These are phyloP conservation scores for Perkinsus marinus DNA, from an alignment of 169 alveolate genomes.

Conservation along the genomic window DNA sequence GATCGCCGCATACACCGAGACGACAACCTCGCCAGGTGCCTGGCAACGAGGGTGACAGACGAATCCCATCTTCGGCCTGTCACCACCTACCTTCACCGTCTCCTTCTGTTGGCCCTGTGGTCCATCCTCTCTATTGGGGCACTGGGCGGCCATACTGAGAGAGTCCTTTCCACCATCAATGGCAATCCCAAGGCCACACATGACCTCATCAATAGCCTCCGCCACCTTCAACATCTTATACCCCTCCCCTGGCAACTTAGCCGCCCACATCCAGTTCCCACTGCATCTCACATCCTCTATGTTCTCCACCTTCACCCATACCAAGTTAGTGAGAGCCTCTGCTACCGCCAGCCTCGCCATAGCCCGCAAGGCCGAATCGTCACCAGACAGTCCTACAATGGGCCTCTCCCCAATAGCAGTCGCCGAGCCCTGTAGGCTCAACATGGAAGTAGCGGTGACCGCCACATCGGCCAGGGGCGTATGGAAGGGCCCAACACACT, in stretches of 20 bases:
- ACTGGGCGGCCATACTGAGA: constrained; percentile 7
- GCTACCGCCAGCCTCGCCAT: constrained; percentile 30
- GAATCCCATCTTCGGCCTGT: not conserved
- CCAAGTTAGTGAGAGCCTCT: constrained; percentile 30
- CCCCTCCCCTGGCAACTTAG: constrained; percentile 26
- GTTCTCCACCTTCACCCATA: constrained; percentile 12
- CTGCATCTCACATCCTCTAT: constrained; percentile 5
- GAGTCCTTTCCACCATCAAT: constrained; percentile 34
- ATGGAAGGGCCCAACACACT: constrained; percentile 10
- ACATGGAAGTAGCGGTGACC: constrained; percentile 17
- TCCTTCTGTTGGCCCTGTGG: constrained; percentile 4
- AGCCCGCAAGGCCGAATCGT: not conserved
- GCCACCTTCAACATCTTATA: constrained; percentile 27
- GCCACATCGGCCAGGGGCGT: constrained; percentile 26
- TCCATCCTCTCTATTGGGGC: not conserved
- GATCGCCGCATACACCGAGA: constrained; percentile 9
- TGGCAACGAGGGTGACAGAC: not conserved
- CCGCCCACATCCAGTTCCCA: constrained; percentile 40
- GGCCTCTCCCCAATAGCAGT: constrained; percentile 42
- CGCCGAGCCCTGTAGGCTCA: constrained; percentile 4
- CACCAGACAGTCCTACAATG: constrained; percentile 21
- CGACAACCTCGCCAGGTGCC: constrained; percentile 25
- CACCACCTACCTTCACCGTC: constrained; percentile 11
- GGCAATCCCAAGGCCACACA: constrained; percentile 25
- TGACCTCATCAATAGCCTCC: constrained; percentile 12